Conservation (phyloP, 2,329 filamentous ascomycete species). For the Zasmidium citrigriseum region DNA sequence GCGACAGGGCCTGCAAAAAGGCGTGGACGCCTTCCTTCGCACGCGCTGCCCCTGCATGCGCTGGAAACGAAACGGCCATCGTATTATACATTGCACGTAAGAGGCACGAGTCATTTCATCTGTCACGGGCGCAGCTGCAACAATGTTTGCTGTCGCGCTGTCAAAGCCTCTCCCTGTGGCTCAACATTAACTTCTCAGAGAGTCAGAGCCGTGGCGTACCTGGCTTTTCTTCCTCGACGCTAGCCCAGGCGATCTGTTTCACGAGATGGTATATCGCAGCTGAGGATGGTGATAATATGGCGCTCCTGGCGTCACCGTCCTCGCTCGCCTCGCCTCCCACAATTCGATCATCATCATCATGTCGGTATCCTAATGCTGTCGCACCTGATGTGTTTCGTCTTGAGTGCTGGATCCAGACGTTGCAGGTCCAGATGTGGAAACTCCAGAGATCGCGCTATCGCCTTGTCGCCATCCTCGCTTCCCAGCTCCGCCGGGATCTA, state of each 20-base stretch:
- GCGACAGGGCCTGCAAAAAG: not conserved
- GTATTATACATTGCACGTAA: not conserved
- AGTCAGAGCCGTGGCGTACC: not conserved
- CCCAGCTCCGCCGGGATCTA: slow-evolving; percentile 10
- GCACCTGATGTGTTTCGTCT: not conserved
- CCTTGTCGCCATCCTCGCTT: not conserved
- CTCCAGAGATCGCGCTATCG: not conserved
- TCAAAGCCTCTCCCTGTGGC: too few relatives aligned
- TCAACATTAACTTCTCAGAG: not conserved
- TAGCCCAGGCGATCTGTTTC: not conserved
- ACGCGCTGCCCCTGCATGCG: too few relatives aligned
- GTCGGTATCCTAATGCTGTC: not conserved
- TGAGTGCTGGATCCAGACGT: not conserved
- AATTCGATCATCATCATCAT: not conserved
- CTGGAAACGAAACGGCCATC: too few relatives aligned
- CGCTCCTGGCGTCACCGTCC: not conserved
- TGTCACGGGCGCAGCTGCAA: not conserved
- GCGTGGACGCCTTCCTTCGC: not conserved
- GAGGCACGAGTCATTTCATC: not conserved
- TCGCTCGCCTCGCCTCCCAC: not conserved
- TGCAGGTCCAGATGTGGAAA: not conserved
- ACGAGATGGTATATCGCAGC: not conserved
- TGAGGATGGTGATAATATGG: not conserved
- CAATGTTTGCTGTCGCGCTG: not conserved
- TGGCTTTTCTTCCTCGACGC: not conserved